These are phyloP conservation scores for Penicillium soppii DNA, from an alignment of 495 filamentous ascomycete species.

Conservation along the genomic window DNA sequence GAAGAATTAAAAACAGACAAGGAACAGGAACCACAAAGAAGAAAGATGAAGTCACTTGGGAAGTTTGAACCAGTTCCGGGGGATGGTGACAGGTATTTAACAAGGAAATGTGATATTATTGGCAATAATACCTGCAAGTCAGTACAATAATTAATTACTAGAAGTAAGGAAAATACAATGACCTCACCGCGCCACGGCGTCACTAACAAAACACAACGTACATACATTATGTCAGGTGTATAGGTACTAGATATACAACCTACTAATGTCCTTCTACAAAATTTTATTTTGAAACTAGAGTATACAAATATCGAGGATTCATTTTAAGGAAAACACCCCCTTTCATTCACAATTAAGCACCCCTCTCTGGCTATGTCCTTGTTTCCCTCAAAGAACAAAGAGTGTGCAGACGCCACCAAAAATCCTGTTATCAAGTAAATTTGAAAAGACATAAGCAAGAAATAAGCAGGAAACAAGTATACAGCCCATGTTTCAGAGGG, in stretches of 20 bases:
- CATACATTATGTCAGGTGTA: no score
- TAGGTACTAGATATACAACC: no score
- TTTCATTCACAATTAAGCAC: no score
- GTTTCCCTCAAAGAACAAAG: no score
- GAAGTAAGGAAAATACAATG: slow-evolving; percentile 3
- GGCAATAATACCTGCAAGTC: not conserved
- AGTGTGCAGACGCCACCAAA: no score
- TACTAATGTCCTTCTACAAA: no score
- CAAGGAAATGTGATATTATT: not conserved
- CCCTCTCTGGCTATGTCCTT: no score
- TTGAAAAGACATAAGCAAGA: not conserved
- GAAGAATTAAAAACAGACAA: not conserved
- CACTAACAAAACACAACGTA: no score
- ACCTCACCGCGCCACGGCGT: not conserved
- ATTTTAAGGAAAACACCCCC: no score
- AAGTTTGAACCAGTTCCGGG: not conserved
- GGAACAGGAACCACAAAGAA: slow-evolving; percentile 2
- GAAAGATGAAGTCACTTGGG: not conserved
- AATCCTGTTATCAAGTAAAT: no score
- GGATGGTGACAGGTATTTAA: not conserved
- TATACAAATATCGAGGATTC: no score
- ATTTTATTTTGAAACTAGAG: no score
- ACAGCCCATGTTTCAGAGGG: not conserved
- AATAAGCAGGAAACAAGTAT: not conserved
- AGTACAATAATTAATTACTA: slow-evolving; percentile 1